Conservation (phyloP, 352 stramenopile genomes). For the Peronosclerospora sorghi region DNA sequence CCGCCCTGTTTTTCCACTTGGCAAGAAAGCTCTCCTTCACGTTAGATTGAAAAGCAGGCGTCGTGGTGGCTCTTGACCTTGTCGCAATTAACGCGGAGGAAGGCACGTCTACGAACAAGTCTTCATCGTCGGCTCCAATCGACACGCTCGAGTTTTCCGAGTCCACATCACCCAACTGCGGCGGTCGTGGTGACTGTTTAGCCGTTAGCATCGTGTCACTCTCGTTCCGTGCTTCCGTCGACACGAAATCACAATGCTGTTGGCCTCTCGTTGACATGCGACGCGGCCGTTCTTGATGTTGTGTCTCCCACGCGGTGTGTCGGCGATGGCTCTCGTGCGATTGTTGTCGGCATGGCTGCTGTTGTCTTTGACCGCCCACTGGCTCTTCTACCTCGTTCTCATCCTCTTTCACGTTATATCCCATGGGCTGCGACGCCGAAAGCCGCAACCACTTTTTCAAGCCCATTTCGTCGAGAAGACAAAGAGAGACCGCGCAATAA, state of each 20-base stretch:
- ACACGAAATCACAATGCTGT: constrained; percentile 11
- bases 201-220: constrained; percentile 20
- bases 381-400: constrained; percentile 10
- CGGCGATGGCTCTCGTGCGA: constrained; percentile 13
- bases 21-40: constrained; percentile 39
- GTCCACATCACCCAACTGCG: constrained; percentile 9
- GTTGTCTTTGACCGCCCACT: constrained; percentile 1
- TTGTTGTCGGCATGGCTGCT: constrained; percentile 1
- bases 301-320: constrained; percentile 14
- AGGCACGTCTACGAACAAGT: constrained; percentile 5
- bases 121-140: constrained; percentile 18
- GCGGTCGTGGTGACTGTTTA: constrained; percentile 8
- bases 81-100: background rate
- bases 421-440: constrained; percentile 22
- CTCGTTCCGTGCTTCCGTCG: constrained; percentile 14
- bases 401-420: constrained; percentile 8
- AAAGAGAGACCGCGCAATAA: background rate
- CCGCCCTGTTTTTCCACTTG: constrained; percentile 50
- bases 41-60: constrained; percentile 15
- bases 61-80: constrained; percentile 3
- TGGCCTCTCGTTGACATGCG: constrained; percentile 1
- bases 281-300: constrained; percentile 5
- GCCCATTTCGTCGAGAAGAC: constrained; percentile 23
- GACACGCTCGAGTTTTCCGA: constrained; percentile 22
- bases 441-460: constrained; percentile 55